Evolutionary conservation across 257 asterid species (phyloP).

Genomic region (Sherardia arvensis): DNA sequence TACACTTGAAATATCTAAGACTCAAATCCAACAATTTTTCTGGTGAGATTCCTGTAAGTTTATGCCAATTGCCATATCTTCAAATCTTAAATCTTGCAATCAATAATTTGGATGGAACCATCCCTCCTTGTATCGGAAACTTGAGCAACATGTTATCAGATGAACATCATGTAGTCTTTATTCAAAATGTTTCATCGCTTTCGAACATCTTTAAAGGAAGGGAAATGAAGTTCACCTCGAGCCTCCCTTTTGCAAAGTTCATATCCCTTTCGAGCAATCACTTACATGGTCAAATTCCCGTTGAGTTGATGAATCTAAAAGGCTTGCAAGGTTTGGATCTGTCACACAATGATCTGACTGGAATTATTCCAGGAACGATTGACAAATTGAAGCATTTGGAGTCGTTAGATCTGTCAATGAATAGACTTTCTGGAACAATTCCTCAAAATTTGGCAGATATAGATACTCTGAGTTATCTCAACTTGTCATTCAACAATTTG

Average conservation of each 20-base stretch:
- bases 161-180: background rate
- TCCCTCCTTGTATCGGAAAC: slow-evolving; percentile 19
- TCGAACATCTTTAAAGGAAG: background rate
- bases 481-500: background rate
- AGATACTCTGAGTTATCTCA: background rate
- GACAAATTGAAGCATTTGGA: background rate
- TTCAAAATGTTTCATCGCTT: background rate
- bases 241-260: background rate
- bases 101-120: slow-evolving; percentile 14
- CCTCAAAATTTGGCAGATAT: background rate
- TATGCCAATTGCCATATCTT: slow-evolving; percentile 15
- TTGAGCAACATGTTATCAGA: slow-evolving; percentile 15
- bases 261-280: background rate
- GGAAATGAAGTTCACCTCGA: background rate
- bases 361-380: background rate
- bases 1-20: slow-evolving; percentile 11
- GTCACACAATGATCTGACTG: background rate
- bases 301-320: background rate
- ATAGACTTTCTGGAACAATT: background rate
- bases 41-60: slow-evolving; percentile 15
- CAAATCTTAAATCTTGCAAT: slow-evolving; percentile 23
- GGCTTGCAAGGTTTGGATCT: background rate
- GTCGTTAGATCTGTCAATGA: background rate
- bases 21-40: slow-evolving; percentile 14
- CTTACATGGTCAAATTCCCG: slow-evolving; percentile 4